A percentile compares a stretch with the other conserved stretches of the same genome.
phyloP scores from a whole-genome alignment of 192 early-diverging fungal genomes.

The Podila epicladia region DNA sequence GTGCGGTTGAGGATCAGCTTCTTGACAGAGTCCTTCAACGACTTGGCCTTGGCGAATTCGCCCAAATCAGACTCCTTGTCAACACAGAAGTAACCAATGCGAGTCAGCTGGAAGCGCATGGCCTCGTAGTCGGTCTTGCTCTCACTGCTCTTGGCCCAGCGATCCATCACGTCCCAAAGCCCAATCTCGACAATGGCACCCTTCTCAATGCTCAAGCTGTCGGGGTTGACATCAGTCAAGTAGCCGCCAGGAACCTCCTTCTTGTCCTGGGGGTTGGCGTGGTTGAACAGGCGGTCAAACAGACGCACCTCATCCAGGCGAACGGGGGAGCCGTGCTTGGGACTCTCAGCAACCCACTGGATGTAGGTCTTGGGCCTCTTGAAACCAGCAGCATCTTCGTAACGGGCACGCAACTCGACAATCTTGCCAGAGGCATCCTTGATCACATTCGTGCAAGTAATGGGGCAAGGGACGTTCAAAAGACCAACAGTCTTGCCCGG shows the following conservation, averaged over 20 bases:
- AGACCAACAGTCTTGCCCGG: conserved; percentile 96
- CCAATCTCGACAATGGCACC: conserved; percentile 88
- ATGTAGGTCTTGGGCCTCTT: conserved; percentile 97
- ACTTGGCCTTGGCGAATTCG: conserved; percentile 59
- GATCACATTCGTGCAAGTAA: conserved; percentile 83
- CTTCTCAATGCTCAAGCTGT: conserved; percentile 76
- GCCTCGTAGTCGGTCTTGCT: conserved; percentile 76
- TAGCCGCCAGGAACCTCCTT: conserved; percentile 87
- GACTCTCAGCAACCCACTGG: conserved; percentile 96
- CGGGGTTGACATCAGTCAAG: conserved; percentile 86
- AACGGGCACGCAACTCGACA: conserved; percentile 81
- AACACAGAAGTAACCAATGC: conserved; percentile 98
- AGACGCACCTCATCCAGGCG: conserved; percentile 83
- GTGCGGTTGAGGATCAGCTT: conserved; percentile 42
- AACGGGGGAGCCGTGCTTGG: conserved; percentile 85
- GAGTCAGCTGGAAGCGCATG: conserved; percentile 91
- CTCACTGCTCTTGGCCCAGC: conserved; percentile 63
- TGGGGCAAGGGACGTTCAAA: conserved; percentile 85
- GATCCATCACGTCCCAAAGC: conserved; percentile 72
- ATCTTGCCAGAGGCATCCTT: conserved; percentile 85
- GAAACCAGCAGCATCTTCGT: conserved; percentile 73
- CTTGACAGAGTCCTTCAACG: conserved; percentile 39
- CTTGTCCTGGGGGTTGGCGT: conserved; percentile 86
- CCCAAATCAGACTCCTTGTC: conserved; percentile 88
- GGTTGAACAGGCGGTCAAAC: conserved; percentile 90